Conservation (phyloP, 345 rosid genomes). For the Eucalyptus grandis region DNA sequence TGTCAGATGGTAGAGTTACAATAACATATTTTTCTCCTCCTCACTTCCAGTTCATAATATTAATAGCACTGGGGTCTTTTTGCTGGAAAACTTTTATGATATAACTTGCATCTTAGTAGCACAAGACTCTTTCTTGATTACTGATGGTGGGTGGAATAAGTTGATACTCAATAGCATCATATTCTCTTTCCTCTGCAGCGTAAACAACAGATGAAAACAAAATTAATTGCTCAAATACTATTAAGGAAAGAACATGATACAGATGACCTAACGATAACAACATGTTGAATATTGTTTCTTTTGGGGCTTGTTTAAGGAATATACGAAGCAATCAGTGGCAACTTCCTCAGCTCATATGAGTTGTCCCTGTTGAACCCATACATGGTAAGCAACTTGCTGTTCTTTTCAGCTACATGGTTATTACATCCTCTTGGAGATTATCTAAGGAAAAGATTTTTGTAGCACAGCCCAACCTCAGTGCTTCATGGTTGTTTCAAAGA, state of each 20-base stretch:
- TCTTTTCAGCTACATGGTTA: background rate
- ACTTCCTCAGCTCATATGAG: conserved; percentile 59
- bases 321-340: conserved; percentile 65
- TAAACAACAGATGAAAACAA: background rate
- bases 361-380: conserved; percentile 90
- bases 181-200: background rate
- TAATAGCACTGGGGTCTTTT: background rate
- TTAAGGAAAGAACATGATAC: background rate
- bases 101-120: background rate
- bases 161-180: background rate
- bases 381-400: conserved; percentile 40
- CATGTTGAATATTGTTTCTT: background rate
- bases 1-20: conserved; percentile 51
- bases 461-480: conserved; percentile 68
- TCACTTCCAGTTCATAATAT: background rate
- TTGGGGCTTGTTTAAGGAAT: conserved; percentile 31
- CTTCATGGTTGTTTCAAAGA: conserved; percentile 91
- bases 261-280: background rate
- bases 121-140: background rate
- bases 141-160: background rate
- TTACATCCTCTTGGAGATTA: background rate
- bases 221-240: background rate
- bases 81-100: background rate
- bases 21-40: background rate
- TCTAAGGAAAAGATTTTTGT: background rate